phyloP scores from a whole-genome alignment of 257 asterid genomes.

The Capsicum chinense region DNA sequence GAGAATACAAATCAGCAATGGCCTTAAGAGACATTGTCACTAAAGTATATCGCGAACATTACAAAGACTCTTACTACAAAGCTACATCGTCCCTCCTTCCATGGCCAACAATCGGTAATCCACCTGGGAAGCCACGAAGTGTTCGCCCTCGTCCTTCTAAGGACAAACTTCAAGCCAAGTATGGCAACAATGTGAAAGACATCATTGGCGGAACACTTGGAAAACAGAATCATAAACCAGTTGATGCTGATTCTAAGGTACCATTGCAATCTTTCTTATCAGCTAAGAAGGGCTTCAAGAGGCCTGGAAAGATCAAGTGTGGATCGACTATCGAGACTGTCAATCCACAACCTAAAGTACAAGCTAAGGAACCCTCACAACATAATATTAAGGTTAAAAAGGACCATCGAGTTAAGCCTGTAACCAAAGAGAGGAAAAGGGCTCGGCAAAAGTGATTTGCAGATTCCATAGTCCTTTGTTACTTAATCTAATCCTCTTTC shows the following conservation, averaged over 20 bases:
- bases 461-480: neutral
- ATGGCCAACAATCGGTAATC: slow-evolving; percentile 47
- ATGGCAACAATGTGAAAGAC: slow-evolving; percentile 29
- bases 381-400: slow-evolving; percentile 14
- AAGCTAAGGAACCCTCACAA: slow-evolving; percentile 43
- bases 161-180: slow-evolving; percentile 39
- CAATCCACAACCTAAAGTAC: slow-evolving; percentile 37
- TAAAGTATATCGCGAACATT: slow-evolving; percentile 59
- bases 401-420: slow-evolving; percentile 38
- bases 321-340: slow-evolving; percentile 31
- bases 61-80: slow-evolving; percentile 44
- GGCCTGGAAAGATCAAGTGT: slow-evolving; percentile 43
- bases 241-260: slow-evolving; percentile 36
- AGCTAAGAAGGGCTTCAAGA: slow-evolving; percentile 52
- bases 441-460: slow-evolving; percentile 47
- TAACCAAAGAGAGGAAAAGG: slow-evolving; percentile 51
- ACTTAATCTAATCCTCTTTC: neutral
- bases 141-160: slow-evolving; percentile 65
- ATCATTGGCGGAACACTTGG: slow-evolving; percentile 19
- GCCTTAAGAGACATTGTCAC: slow-evolving; percentile 61
- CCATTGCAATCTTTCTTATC: slow-evolving; percentile 38
- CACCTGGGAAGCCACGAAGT: slow-evolving; percentile 82
- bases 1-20: slow-evolving; percentile 78
- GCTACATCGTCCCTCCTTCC: slow-evolving; percentile 56
- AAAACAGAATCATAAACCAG: slow-evolving; percentile 33